A percentile compares a stretch with the other conserved stretches of the same genome.
These are phyloP conservation scores for Fusarium staphyleae DNA, from an alignment of 2,329 filamentous ascomycete species.

Conservation along the genomic window DNA sequence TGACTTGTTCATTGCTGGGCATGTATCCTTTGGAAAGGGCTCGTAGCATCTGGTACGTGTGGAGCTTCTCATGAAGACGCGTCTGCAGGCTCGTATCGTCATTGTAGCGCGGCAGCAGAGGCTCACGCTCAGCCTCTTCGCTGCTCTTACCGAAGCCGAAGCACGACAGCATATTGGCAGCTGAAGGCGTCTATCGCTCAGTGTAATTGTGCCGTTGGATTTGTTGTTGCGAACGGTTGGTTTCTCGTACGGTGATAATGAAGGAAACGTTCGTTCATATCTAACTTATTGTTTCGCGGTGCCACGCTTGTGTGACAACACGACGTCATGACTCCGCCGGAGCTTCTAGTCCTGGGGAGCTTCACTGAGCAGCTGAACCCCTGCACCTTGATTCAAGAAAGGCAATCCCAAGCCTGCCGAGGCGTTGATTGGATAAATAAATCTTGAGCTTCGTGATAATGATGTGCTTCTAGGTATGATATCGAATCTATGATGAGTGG, in stretches of 20 bases:
- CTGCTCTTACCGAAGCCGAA: slow-evolving; percentile 62
- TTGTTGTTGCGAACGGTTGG: background rate
- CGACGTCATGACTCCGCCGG: slow-evolving; percentile 36
- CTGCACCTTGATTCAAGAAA: background rate
- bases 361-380: background rate
- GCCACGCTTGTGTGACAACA: background rate
- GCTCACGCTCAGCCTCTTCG: slow-evolving; percentile 71
- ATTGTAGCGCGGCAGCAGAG: slow-evolving; percentile 81
- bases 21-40: slow-evolving; percentile 86
- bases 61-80: slow-evolving; percentile 85
- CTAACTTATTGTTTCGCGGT: background rate
- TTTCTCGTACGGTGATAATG: background rate
- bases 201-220: background rate
- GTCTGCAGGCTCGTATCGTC: slow-evolving; percentile 82
- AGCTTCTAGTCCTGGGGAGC: slow-evolving; percentile 26
- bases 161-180: slow-evolving; percentile 64
- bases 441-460: slow-evolving; percentile 10
- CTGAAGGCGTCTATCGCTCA: background rate
- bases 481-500: slow-evolving; percentile 23
- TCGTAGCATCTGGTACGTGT: slow-evolving; percentile 89
- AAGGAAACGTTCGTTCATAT: slow-evolving; percentile 7
- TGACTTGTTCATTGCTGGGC: slow-evolving; percentile 86
- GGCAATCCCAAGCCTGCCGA: background rate
- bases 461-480: slow-evolving; percentile 16
- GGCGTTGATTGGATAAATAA: slow-evolving; percentile 14